Conservation (phyloP, 345 rosid species). For the Citrus sp. region DNA sequence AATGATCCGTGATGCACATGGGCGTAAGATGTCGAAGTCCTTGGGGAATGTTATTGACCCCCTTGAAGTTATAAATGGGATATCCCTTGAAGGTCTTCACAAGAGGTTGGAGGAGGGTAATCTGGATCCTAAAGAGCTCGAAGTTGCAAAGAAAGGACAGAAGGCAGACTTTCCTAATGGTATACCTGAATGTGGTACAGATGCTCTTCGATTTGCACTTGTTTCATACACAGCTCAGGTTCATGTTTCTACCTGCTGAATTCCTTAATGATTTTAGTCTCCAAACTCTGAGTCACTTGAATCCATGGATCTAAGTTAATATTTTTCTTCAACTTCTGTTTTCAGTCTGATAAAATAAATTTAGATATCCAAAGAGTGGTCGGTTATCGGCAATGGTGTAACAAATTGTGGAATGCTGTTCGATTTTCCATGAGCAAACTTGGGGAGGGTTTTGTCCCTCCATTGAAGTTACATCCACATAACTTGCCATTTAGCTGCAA, state of each 20-base stretch:
- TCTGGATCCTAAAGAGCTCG: slow-evolving; percentile 67
- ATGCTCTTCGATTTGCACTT: slow-evolving; percentile 97
- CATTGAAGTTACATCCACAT: slow-evolving; percentile 33
- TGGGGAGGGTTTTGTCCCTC: slow-evolving; percentile 62
- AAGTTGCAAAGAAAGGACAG: slow-evolving; percentile 78
- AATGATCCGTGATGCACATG: slow-evolving; percentile 96
- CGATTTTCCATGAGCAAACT: slow-evolving; percentile 94
- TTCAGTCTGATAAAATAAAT: slow-evolving; percentile 92
- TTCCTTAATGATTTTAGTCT: background rate
- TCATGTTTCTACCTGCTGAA: slow-evolving; percentile 11
- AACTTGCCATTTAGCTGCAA: slow-evolving; percentile 77
- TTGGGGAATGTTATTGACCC: slow-evolving; percentile 94
- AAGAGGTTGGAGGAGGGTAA: slow-evolving; percentile 82
- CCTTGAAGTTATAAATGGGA: slow-evolving; percentile 86
- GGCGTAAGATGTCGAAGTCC: slow-evolving; percentile 95
- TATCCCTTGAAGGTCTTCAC: slow-evolving; percentile 78
- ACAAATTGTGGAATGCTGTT: slow-evolving; percentile 96
- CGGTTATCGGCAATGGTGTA: slow-evolving; percentile 99
- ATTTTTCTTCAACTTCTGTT: slow-evolving; percentile 5
- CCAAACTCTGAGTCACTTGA: background rate
- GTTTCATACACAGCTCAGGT: slow-evolving; percentile 97
- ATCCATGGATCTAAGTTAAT: background rate
- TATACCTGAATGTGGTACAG: slow-evolving; percentile 95
- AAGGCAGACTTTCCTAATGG: slow-evolving; percentile 82
- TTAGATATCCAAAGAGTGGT: slow-evolving; percentile 93